These are phyloP conservation scores for Hydnomerulius pinastri DNA, from an alignment of 768 basidiomycete genomes.

Conservation along the genomic window DNA sequence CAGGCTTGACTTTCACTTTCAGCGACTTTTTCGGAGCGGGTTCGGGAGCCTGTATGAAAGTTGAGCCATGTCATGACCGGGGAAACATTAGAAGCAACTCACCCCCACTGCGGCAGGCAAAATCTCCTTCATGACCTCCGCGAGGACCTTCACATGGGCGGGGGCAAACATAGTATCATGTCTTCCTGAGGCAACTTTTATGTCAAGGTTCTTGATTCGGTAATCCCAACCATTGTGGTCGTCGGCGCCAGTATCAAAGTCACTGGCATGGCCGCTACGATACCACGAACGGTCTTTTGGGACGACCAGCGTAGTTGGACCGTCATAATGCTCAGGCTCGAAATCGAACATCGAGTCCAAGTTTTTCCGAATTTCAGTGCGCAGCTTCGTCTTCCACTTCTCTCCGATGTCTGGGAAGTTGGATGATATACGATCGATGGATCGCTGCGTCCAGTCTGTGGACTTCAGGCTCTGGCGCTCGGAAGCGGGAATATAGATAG, in stretches of 20 bases:
- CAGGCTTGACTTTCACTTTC: too few species aligned
- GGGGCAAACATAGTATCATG: slow-evolving; percentile 21
- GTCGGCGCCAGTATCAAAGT: slow-evolving; percentile 15
- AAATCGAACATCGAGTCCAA: slow-evolving; percentile 20
- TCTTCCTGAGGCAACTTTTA: slow-evolving; percentile 15
- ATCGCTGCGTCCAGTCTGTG: slow-evolving; percentile 20
- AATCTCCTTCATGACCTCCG: slow-evolving; percentile 16
- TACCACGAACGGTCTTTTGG: slow-evolving; percentile 20
- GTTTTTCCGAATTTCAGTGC: slow-evolving; percentile 19
- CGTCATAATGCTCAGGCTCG: slow-evolving; percentile 15
- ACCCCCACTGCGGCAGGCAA: slow-evolving; percentile 1
- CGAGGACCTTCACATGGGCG: slow-evolving; percentile 18
- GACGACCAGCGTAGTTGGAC: slow-evolving; percentile 15
- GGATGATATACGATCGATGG: slow-evolving; percentile 19
- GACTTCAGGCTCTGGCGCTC: slow-evolving; percentile 21
- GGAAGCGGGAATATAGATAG: slow-evolving; percentile 16
- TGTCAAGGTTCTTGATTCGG: slow-evolving; percentile 16
- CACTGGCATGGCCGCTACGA: slow-evolving; percentile 11
- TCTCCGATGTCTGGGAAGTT: slow-evolving; percentile 22
- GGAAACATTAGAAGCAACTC: not conserved
- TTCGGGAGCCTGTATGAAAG: too few species aligned
- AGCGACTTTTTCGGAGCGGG: too few species aligned
- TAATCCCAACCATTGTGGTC: slow-evolving; percentile 20
- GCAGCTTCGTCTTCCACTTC: slow-evolving; percentile 17
- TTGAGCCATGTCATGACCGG: not conserved